Base-by-base conservation (phyloP, 1,139 yeast genomes). In the Zhuliangozyma blackwelliae region DNA sequence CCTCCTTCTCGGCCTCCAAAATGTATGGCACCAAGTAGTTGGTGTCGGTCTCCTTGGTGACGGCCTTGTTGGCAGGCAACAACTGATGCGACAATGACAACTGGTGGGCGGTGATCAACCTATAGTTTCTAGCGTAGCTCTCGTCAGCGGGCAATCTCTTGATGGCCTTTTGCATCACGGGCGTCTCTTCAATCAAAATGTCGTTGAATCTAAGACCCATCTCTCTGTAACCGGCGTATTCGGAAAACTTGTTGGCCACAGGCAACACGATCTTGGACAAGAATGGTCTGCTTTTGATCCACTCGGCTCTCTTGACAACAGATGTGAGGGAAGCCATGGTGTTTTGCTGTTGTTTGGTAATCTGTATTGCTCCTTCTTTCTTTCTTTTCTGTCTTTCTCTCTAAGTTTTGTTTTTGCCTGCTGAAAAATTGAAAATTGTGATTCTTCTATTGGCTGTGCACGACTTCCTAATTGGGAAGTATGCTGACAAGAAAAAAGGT, bases 1-100 rank as follows among this genome's bases (percentile, higher is more conserved):
- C 84, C 65, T 88, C 97, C 58, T 88, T 89, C 71, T 90, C 97
- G 45, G 94, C 95, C 72, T 90, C 97, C 59, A 90, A 77, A 47
- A 90, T 72, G 72, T 85, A 86, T 52, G 97, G 97, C 45, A 86
- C 67, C 59, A 92, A 76, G 68, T 87, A 89, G 52, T 88, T 83
- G 43, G 72, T 73, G 68, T 92, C 98, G 54, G 90, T 90, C 59
- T 81, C 87, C 28, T 90, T 79, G 59, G 80, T 79, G 47, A 86
- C 70, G 52, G 84, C 85, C 67, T 92, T 83, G 57, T 75, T 75
- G 50, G 79, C 73, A 52, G 97, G 96, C 55, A 92, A 75, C 46
- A 92, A 68, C 57, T 86, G 90, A 63, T 88, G 95, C 38, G 94
- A 74, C 49, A 90, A 72, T 36, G 94, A 77, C 46, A 79, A 77